Percentiles rank a stretch among this genome's conserved stretches.
phyloP scores from a whole-genome alignment of 345 rosid genomes.

The Turritis glabra region DNA sequence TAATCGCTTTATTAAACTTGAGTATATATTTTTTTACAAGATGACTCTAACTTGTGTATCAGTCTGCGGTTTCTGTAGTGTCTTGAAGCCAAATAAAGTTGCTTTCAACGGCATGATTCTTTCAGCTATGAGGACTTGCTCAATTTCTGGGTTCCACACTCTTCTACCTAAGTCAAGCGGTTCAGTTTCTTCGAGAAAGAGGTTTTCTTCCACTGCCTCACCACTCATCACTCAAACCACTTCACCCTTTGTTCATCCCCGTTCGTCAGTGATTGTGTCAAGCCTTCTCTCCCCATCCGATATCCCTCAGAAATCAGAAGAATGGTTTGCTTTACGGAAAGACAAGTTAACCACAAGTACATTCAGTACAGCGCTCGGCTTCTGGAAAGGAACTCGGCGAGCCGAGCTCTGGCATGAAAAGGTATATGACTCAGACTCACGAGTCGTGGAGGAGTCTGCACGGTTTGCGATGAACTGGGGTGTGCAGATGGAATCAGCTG shows the following conservation, averaged over 20 bases:
- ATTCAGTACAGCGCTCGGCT: conserved; percentile 89
- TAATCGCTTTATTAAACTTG: neutral
- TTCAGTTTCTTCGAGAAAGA: conserved; percentile 26
- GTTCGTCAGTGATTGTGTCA: conserved; percentile 46
- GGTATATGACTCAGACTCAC: conserved; percentile 53
- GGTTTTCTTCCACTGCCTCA: conserved; percentile 31
- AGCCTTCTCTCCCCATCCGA: conserved; percentile 52
- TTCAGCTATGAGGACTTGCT: conserved; percentile 49
- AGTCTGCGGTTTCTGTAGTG: conserved; percentile 37
- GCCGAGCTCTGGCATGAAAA: conserved; percentile 91
- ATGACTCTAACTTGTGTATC: conserved; percentile 18
- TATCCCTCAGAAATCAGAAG: conserved; percentile 82
- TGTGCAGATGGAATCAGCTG: conserved; percentile 66
- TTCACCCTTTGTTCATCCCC: conserved; percentile 39
- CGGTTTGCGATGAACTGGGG: conserved; percentile 85
- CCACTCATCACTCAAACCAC: conserved; percentile 35
- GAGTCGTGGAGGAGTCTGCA: conserved; percentile 41
- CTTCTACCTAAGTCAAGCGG: conserved; percentile 29
- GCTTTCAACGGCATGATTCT: conserved; percentile 30
- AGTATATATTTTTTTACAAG: neutral
- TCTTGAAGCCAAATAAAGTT: conserved; percentile 34
- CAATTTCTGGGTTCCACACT: conserved; percentile 37
- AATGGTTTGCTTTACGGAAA: conserved; percentile 87
- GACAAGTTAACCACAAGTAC: conserved; percentile 90
- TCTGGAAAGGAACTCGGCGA: conserved; percentile 86